Base-by-base conservation (phyloP, 495 filamentous ascomycete genomes). In the Aspergillus sclerotioniger region DNA sequence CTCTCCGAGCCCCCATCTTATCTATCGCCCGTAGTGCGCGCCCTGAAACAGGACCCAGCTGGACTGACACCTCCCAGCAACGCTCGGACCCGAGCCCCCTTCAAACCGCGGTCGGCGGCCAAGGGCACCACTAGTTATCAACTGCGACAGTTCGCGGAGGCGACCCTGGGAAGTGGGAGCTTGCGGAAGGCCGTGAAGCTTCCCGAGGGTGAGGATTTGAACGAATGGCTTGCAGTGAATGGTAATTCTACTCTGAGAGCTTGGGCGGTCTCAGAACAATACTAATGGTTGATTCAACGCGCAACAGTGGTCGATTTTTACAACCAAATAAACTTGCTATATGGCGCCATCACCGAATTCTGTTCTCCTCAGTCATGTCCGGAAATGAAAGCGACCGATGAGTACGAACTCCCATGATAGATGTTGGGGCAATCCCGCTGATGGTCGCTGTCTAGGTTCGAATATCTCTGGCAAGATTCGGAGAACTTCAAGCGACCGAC, bases 351-450 rank as follows among this genome's bases (percentile, higher is more conserved):
- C 69, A 98, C 94, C 53, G 94, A 98, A 67, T 98, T 98, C 76
- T 98, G 94, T 78, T 98, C 94, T 21, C 94, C 94, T 25, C 89
- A 90, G 63, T 90, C 91, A 52, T 98, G 94, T 70, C 94, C 93
- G 3, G 94, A 98, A 77, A 98, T 98, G 94, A 98, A 98, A 76
- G 94, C 94, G 25, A 98, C 94, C 8, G 94, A 98, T 76, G 94
- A 98, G 90, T 95, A 81, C 57, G 85, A 51, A 31, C 13, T 8
- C 54, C 3, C 10, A 12, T 6, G 21, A 9, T 49, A 9, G 9
- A 29, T 29, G 44, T 21, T 47, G 9, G 10, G n/a, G 21, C 46
- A 28, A 28, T n/a, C 28, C 13, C 25, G 28, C 25, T 16, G 47
- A n/a, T 9, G 20, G 13, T 17, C 3, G 60, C 12, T 33, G 25